Evolutionary conservation across 2,329 filamentous ascomycete species (phyloP).

Genomic region (Elsinoe perseae): DNA sequence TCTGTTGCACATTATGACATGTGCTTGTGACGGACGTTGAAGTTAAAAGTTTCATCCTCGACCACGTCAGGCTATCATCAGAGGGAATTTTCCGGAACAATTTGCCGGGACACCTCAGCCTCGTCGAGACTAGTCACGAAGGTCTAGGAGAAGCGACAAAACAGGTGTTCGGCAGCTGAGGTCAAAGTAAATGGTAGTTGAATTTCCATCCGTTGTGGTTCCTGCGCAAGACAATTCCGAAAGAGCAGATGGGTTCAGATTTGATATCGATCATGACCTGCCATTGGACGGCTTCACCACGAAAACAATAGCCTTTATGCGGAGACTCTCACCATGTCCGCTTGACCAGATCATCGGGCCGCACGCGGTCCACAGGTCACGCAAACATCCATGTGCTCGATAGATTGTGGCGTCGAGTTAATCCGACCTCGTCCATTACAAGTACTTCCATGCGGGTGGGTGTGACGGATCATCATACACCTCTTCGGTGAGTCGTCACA

Average conservation of each 20-base stretch:
- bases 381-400: slow-evolving; percentile 12
- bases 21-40: slow-evolving; percentile 1
- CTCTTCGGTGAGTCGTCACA: background rate
- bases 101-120: background rate
- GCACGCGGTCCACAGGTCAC: slow-evolving; percentile 7
- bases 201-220: background rate
- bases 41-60: slow-evolving; percentile 5
- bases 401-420: slow-evolving; percentile 13
- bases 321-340: slow-evolving; percentile 3
- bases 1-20: slow-evolving; percentile 9
- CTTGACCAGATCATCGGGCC: slow-evolving; percentile 5
- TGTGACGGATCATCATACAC: background rate
- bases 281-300: background rate
- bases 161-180: background rate
- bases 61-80: background rate
- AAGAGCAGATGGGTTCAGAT: background rate
- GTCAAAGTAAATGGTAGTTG: background rate
- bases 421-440: background rate
- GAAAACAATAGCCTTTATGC: slow-evolving; percentile 8
- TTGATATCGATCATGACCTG: background rate
- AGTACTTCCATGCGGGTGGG: background rate
- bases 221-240: background rate
- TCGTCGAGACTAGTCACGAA: too few species aligned
- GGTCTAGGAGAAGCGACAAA: background rate
- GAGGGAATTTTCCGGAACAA: background rate